These are phyloP conservation scores for Malus asiatica DNA, from an alignment of 306 rosid genomes.

Conservation along the genomic window DNA sequence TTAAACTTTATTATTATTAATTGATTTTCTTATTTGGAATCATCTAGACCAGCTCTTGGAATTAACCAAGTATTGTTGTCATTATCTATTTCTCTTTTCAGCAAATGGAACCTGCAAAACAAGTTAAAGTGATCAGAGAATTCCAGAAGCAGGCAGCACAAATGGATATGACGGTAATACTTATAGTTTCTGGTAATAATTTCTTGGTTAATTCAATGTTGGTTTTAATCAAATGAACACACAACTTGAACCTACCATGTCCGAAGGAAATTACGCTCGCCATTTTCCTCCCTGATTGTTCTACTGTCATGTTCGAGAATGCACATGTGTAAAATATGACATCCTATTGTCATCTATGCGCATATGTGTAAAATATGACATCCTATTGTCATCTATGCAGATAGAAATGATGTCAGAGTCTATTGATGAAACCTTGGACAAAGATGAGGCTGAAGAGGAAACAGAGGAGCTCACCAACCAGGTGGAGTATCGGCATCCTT, in stretches of 20 bases:
- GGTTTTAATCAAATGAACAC: background rate
- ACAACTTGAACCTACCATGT: background rate
- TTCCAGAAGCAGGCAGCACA: slow-evolving; percentile 95
- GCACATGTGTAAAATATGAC: background rate
- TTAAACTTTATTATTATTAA: background rate
- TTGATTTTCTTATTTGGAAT: background rate
- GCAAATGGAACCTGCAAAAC: slow-evolving; percentile 98
- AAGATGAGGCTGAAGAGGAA: slow-evolving; percentile 98
- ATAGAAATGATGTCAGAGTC: slow-evolving; percentile 99
- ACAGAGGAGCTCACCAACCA: slow-evolving; percentile 97
- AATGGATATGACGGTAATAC: slow-evolving; percentile 91
- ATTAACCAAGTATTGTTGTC: background rate
- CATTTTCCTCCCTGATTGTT: background rate
- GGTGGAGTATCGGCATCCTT: slow-evolving; percentile 34
- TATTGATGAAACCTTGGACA: slow-evolving; percentile 93
- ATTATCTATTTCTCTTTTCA: slow-evolving; percentile 32
- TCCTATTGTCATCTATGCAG: slow-evolving; percentile 34
- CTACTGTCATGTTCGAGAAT: background rate
- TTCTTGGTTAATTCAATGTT: background rate
- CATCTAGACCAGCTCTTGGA: background rate
- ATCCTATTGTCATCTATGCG: background rate
- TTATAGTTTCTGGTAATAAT: background rate
- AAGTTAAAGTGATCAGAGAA: slow-evolving; percentile 75
- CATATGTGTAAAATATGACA: background rate
- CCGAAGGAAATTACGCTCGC: background rate